Base-by-base conservation (phyloP, 1,284 basidiomycete species). In the Puccinia horiana region DNA sequence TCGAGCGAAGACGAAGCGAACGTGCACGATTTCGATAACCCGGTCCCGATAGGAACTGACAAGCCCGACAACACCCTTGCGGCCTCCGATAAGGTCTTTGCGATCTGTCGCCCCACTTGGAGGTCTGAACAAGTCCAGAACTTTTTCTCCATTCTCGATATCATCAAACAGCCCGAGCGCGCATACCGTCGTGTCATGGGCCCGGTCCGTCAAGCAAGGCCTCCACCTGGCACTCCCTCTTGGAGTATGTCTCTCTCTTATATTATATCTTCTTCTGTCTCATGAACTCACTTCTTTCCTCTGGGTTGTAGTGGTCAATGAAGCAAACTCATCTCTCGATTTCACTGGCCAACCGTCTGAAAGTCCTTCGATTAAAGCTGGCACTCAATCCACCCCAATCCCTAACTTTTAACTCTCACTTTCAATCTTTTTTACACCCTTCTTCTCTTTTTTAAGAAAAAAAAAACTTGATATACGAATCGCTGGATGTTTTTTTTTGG, bases 81-180 rank as follows among this genome's bases (percentile, higher is more conserved):
- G 35, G 26, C 54, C n/a, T 80, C 77, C 20, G 77, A 80, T 40
- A 80, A 80, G 47, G 67, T 80, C 9, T 80, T 80, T 72, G 77
- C 77, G 23, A 80, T 80, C 67, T 80, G 77, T 80, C 63, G 77
- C 26, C 77, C 77, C 12, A 67, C 49, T 37, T 80, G 77, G 77
- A 40, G 77, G 14, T 54, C 47, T 26, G 52, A 26, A 16, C 52
- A 69, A 23, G 26, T 80, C 35, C 67, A 80, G 18, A 72, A 72
- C 26, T 52, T 80, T 16, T 80, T 80, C 67, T 26, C 67, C 20
- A 35, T 72, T 32, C 65, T 80, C n/a, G 77, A 80, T 47, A 69
- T 49, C 12, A 72, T 80, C 67, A 80, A 80, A 35, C 65, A 72
- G 32, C 77, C 77, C 42, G 77, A 80, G 32, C 44, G 77, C n/a